phyloP scores from a whole-genome alignment of 495 filamentous ascomycete genomes.

The Sabuloglossum arenarium region DNA sequence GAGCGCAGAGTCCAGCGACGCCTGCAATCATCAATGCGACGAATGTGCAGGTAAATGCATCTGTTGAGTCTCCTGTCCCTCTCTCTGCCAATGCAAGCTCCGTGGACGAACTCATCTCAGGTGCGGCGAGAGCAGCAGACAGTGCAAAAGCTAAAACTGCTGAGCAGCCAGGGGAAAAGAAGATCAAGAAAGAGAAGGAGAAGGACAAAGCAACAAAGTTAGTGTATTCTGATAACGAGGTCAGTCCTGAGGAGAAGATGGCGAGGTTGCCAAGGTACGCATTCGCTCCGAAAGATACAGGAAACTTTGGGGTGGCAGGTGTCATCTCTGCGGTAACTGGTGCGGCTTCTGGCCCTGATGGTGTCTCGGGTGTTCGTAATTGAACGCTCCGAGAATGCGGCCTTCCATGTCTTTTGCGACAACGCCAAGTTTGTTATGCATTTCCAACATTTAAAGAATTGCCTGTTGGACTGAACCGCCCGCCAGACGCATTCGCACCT shows the following conservation, averaged over 20 bases:
- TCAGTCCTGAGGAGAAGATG: conserved; percentile 80
- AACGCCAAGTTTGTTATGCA: background rate
- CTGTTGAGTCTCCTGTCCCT: conserved; percentile 6
- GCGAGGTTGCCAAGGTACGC: conserved; percentile 55
- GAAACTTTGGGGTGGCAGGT: conserved; percentile 15
- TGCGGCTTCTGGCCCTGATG: conserved; percentile 4
- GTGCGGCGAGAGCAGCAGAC: conserved; percentile 22
- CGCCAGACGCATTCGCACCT: background rate
- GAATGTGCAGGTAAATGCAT: conserved; percentile 15
- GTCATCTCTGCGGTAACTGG: conserved; percentile 11
- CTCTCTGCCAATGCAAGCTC: conserved; percentile 23
- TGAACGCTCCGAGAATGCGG: background rate
- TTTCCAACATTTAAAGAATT: background rate
- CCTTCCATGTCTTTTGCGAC: background rate
- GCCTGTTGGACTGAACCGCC: background rate
- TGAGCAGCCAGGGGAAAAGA: conserved; percentile 30
- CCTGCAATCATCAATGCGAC: conserved; percentile 21
- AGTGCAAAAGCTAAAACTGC: conserved; percentile 14
- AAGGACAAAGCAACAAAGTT: conserved; percentile 49
- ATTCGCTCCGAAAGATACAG: conserved; percentile 31
- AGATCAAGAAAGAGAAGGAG: conserved; percentile 44
- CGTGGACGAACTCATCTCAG: conserved; percentile 41
- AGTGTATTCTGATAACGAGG: conserved; percentile 57
- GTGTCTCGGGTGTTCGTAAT: conserved; percentile 5
- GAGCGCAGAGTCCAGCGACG: background rate